Conservation (phyloP, 345 rosid genomes). For the Aurinia saxatilis region DNA sequence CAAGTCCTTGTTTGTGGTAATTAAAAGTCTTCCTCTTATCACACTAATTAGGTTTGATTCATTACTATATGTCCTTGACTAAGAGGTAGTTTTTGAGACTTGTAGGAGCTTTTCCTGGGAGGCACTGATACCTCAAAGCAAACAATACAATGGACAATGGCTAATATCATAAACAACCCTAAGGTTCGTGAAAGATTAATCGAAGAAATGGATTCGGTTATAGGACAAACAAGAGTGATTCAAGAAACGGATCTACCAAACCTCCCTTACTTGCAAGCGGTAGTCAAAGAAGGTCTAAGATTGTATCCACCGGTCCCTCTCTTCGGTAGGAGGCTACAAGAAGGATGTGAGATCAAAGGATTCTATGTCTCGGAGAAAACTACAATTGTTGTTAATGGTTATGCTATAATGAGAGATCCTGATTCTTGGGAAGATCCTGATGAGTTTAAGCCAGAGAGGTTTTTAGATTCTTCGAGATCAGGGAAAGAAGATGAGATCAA, state of each 20-base stretch:
- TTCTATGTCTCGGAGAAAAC: conserved; percentile 48
- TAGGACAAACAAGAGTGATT: conserved; percentile 41
- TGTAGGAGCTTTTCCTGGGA: conserved; percentile 47
- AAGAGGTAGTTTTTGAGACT: background rate
- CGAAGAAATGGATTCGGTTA: conserved; percentile 42
- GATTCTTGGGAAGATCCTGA: conserved; percentile 49
- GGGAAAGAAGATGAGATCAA: conserved; percentile 16
- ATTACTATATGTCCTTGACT: background rate
- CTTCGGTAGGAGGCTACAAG: conserved; percentile 37
- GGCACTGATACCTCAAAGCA: conserved; percentile 47
- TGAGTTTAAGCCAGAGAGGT: conserved; percentile 63
- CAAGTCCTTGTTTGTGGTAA: conserved; percentile 64
- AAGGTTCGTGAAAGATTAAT: conserved; percentile 35
- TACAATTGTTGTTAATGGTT: conserved; percentile 39
- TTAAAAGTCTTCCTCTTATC: background rate
- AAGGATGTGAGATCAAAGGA: conserved; percentile 32
- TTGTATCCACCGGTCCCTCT: conserved; percentile 49
- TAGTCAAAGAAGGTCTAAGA: conserved; percentile 52
- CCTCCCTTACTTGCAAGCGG: conserved; percentile 55
- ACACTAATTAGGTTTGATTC: no score
- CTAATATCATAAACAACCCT: conserved; percentile 56
- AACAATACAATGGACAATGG: conserved; percentile 46
- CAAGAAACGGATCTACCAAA: conserved; percentile 48
- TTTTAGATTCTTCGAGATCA: conserved; percentile 12
- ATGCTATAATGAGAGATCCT: conserved; percentile 58